A percentile compares a stretch with the other conserved stretches of the same genome.
These are phyloP conservation scores for Candolleomyces efflorescens DNA, from an alignment of 768 basidiomycete species.

Conservation along the genomic window DNA sequence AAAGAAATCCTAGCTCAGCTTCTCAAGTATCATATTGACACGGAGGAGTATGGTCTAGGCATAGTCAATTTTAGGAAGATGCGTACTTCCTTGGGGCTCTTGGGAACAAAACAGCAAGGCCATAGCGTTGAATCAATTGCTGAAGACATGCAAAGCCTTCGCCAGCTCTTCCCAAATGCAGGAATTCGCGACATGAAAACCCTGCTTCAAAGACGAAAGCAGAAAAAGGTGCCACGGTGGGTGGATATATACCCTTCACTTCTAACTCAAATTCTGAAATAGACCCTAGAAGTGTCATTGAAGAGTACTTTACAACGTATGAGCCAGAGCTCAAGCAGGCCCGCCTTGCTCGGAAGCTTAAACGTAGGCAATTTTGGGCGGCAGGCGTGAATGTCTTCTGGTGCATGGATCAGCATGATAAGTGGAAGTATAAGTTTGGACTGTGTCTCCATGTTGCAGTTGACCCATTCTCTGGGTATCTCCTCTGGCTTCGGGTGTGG, in stretches of 20 bases:
- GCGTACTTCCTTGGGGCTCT: neutral
- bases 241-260: neutral
- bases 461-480: slow-evolving; percentile 30
- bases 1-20: neutral
- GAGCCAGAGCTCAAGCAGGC: slow-evolving; percentile 16
- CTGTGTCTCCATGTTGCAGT: slow-evolving; percentile 28
- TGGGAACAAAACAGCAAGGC: neutral
- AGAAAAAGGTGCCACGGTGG: neutral
- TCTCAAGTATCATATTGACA: neutral
- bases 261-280: neutral
- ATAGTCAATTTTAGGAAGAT: neutral
- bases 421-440: slow-evolving; percentile 34
- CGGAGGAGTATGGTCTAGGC: neutral
- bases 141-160: neutral
- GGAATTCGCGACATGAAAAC: neutral
- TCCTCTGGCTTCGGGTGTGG: slow-evolving; percentile 38
- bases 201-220: neutral
- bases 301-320: neutral
- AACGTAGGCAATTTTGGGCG: slow-evolving; percentile 27
- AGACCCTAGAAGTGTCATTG: neutral
- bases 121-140: neutral
- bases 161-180: neutral
- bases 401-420: slow-evolving; percentile 42
- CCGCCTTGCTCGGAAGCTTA: slow-evolving; percentile 17
- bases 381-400: slow-evolving; percentile 39